These are phyloP conservation scores for Nicotiana noctiflora DNA, from an alignment of 257 asterid species.

Conservation along the genomic window DNA sequence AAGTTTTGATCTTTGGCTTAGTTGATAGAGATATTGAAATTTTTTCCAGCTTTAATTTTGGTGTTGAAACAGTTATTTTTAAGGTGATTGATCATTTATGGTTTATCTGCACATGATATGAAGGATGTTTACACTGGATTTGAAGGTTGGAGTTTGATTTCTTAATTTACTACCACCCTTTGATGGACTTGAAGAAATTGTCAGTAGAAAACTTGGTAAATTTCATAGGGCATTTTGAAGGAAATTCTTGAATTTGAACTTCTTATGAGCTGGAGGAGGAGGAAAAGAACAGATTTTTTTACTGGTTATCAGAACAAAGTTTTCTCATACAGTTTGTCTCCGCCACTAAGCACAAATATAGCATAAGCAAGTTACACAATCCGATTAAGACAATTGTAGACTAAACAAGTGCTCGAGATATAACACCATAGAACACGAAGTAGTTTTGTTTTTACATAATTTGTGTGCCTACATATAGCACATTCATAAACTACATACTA, in stretches of 20 bases:
- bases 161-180: slow-evolving; percentile 20
- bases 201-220: slow-evolving; percentile 4
- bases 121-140: slow-evolving; percentile 20
- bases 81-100: neutral
- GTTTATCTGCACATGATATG: slow-evolving; percentile 10
- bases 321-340: slow-evolving; percentile 69
- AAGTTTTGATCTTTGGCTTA: slow-evolving; percentile 9
- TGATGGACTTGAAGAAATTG: slow-evolving; percentile 21
- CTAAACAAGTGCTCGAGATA: too few species aligned
- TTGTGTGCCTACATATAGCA: too few species aligned
- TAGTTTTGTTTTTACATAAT: too few species aligned
- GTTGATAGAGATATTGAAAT: slow-evolving; percentile 4
- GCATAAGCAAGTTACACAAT: too few species aligned
- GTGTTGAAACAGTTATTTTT: neutral
- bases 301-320: slow-evolving; percentile 36
- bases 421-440: too few species aligned
- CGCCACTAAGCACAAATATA: too few species aligned
- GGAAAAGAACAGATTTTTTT: slow-evolving; percentile 10
- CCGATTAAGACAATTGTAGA: too few species aligned
- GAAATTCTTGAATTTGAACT: slow-evolving; percentile 22
- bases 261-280: slow-evolving; percentile 10
- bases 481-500: too few species aligned
- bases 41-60: neutral
- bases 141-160: slow-evolving; percentile 31
- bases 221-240: slow-evolving; percentile 12